Conservation (phyloP, 2,329 filamentous ascomycete species). For the Zymoseptoria tritici region DNA sequence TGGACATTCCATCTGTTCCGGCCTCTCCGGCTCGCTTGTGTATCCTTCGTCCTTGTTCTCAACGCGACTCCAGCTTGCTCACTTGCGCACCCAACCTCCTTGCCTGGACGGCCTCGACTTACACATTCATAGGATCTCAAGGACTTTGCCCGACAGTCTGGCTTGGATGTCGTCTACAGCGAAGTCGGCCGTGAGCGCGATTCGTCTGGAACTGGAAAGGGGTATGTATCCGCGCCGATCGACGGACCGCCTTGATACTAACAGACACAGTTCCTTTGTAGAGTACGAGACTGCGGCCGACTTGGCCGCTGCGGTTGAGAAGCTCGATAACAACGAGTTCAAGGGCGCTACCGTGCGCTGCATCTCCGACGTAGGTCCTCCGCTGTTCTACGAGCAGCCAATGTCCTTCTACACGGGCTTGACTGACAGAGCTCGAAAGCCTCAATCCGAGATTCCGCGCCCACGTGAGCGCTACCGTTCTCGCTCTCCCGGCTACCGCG, state of each 20-base stretch:
- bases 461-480: conserved; percentile 60
- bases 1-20: not conserved
- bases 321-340: conserved; percentile 87
- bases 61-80: not conserved
- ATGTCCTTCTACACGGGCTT: conserved; percentile 9
- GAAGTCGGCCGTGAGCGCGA: conserved; percentile 89
- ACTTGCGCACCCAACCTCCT: conserved; percentile 7
- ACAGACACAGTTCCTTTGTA: conserved; percentile 62
- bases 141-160: conserved; percentile 96
- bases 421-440: conserved; percentile 40
- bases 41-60: conserved; percentile 38
- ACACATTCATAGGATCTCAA: conserved; percentile 78
- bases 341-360: conserved; percentile 84
- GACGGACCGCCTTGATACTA: not conserved
- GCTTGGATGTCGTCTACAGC: conserved; percentile 95
- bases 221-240: conserved; percentile 45
- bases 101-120: conserved; percentile 13
- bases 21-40: conserved; percentile 38
- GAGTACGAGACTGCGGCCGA: conserved; percentile 94
- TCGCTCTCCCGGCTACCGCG: conserved; percentile 63
- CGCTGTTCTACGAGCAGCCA: not conserved
- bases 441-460: conserved; percentile 63
- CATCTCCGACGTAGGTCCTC: conserved; percentile 64
- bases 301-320: conserved; percentile 84
- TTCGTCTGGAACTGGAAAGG: conserved; percentile 54